Conservation (phyloP, 116 monocot species). For the Zostera marina region DNA sequence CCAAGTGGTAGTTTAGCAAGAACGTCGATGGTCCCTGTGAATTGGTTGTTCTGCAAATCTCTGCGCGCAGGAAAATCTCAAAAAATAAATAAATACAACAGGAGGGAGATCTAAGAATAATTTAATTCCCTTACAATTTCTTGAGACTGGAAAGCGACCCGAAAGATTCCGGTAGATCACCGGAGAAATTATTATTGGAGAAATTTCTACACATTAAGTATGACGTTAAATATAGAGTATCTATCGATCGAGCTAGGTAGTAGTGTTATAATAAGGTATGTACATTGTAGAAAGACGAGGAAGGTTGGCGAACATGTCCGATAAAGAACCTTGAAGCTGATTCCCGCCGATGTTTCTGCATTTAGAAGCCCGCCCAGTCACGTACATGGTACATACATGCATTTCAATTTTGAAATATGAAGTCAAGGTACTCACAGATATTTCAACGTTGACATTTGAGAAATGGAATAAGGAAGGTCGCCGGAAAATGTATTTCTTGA, state of each 20-base stretch:
- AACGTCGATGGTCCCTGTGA: slow-evolving; percentile 63
- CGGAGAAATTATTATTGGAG: slow-evolving; percentile 56
- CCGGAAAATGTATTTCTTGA: slow-evolving; percentile 50
- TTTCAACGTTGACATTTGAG: slow-evolving; percentile 50
- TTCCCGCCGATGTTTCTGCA: slow-evolving; percentile 67
- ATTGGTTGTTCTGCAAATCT: slow-evolving; percentile 71
- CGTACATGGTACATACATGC: too few species aligned
- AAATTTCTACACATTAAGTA: slow-evolving; percentile 78
- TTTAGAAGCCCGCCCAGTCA: background rate
- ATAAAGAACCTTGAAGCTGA: slow-evolving; percentile 49
- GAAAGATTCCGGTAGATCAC: slow-evolving; percentile 58
- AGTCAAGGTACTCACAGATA: slow-evolving; percentile 44
- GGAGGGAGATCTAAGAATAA: too few species aligned
- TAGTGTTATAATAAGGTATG: too few species aligned
- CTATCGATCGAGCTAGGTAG: too few species aligned
- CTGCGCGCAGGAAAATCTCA: too few species aligned
- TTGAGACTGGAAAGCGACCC: slow-evolving; percentile 42
- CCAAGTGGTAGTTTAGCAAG: slow-evolving; percentile 58
- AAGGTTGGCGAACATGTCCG: slow-evolving; percentile 35
- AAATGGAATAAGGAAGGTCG: slow-evolving; percentile 62
- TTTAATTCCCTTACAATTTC: slow-evolving; percentile 65
- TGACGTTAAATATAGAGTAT: too few species aligned
- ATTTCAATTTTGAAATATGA: too few species aligned
- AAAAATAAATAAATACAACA: too few species aligned
- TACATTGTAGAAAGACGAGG: slow-evolving; percentile 44